Base-by-base conservation (phyloP, 2,329 filamentous ascomycete genomes). In the Talaromyces atroroseus region DNA sequence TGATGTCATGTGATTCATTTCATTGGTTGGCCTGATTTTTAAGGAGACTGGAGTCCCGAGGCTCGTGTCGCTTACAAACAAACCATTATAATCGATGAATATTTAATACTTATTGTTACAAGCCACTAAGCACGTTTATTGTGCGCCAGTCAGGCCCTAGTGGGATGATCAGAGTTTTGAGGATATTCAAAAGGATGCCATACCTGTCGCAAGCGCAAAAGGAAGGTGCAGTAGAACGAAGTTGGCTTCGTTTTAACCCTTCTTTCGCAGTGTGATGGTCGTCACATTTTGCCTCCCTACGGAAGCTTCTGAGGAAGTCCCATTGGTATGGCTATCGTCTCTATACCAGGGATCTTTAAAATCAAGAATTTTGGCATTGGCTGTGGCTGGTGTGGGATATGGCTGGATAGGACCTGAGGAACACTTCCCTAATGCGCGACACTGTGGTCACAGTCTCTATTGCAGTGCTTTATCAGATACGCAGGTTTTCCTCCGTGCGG, bases 141-240 rank as follows among this genome's bases (percentile, higher is more conserved):
- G 29, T 46, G 45, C 26, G 16, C 45, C n/a, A 23, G 44, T 29
- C 1, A 7, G 8, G 20, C 10, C 32, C 18, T 45, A 1, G 40
- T 44, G 38, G 45, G 18, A 56, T 56, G 54, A 40, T 49, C 5
- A 48, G 54, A 2, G 49, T 56, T 16, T 47, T 48, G n/a, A 47
- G 54, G 54, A 18, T 44, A 49, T 20, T 56, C 54, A 16, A 56
- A 47, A 56, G 54, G 47, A 46, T 56, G 54, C 11, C 54, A 51
- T 51, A 56, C 54, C 23, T 56, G 54, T 26, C 54, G 54, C 48
- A 56, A 47, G 26, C 47, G 54, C 40, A 56, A 51, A 29, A 56
- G 51, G 5, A 56, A 51, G 23, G 54, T 51, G 42, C 5, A 5
- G 7, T 14, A 12, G 11, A 8, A 29, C n/a, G 18, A n/a, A 20